Percentiles rank a stretch among this genome's conserved stretches.
Conservation (phyloP, 2,329 filamentous ascomycete genomes). For the Pyrenophora teres region DNA sequence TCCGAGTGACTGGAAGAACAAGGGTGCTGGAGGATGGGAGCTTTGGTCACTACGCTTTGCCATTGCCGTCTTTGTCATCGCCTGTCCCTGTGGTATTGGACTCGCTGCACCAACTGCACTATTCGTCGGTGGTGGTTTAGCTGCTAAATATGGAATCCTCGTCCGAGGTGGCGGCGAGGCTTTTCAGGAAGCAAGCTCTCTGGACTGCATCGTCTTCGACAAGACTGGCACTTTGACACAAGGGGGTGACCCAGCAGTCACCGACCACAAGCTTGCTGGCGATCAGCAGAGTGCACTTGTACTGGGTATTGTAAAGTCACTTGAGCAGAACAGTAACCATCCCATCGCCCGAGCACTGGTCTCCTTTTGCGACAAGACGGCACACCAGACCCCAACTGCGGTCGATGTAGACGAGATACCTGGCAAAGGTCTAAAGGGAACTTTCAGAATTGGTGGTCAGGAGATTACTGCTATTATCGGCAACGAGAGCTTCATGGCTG, state of each 20-base stretch:
- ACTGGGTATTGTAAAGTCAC: conserved; percentile 61
- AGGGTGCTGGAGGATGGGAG: conserved; percentile 65
- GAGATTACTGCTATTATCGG: conserved; percentile 63
- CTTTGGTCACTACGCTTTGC: conserved; percentile 81
- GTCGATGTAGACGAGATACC: conserved; percentile 66
- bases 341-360: conserved; percentile 74
- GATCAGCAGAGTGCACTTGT: conserved; percentile 44
- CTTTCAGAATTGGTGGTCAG: conserved; percentile 47
- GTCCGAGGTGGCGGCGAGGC: conserved; percentile 85
- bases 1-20: conserved; percentile 60
- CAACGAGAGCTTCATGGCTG: conserved; percentile 70
- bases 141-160: conserved; percentile 78
- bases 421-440: conserved; percentile 71
- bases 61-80: conserved; percentile 84
- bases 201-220: conserved; percentile 83
- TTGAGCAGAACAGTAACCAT: conserved; percentile 76
- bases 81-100: conserved; percentile 82
- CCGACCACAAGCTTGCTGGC: conserved; percentile 53
- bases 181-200: conserved; percentile 79
- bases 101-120: conserved; percentile 84
- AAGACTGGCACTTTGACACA: conserved; percentile 85
- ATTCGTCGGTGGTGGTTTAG: conserved; percentile 80
- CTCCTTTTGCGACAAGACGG: conserved; percentile 59
- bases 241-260: conserved; percentile 72
- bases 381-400: conserved; percentile 21